phyloP scores from a whole-genome alignment of 345 rosid species.

The Litchi chinensis region DNA sequence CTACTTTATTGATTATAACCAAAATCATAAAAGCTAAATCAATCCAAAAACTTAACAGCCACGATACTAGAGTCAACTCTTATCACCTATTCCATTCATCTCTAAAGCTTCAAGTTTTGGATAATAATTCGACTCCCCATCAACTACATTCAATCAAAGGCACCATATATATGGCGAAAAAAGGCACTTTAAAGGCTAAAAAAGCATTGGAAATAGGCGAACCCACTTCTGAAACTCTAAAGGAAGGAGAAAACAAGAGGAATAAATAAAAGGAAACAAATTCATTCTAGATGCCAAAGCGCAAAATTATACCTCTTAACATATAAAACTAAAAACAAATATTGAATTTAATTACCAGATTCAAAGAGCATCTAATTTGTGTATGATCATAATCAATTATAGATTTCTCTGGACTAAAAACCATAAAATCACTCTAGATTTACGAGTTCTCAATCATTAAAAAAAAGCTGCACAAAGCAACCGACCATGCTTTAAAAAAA shows the following conservation, averaged over 20 bases:
- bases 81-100: background rate
- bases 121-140: background rate
- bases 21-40: background rate
- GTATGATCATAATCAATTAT: background rate
- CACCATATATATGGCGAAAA: background rate
- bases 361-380: background rate
- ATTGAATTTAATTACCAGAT: background rate
- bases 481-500: background rate
- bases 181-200: constrained; percentile 11
- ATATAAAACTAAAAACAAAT: background rate
- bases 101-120: background rate
- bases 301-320: background rate
- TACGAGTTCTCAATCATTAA: background rate
- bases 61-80: background rate
- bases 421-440: background rate
- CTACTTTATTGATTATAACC: background rate
- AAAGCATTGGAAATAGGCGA: background rate
- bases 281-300: background rate
- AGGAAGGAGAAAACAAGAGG: background rate
- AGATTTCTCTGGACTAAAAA: background rate
- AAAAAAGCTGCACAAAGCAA: background rate
- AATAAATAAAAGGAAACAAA: background rate
- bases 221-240: background rate
- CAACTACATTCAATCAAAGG: background rate
- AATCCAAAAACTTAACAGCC: background rate